Evolutionary conservation across 2,329 filamentous ascomycete species (phyloP), one percentile per base, ranked within the genome.

Genomic region (Aspergillus glaucus): DNA sequence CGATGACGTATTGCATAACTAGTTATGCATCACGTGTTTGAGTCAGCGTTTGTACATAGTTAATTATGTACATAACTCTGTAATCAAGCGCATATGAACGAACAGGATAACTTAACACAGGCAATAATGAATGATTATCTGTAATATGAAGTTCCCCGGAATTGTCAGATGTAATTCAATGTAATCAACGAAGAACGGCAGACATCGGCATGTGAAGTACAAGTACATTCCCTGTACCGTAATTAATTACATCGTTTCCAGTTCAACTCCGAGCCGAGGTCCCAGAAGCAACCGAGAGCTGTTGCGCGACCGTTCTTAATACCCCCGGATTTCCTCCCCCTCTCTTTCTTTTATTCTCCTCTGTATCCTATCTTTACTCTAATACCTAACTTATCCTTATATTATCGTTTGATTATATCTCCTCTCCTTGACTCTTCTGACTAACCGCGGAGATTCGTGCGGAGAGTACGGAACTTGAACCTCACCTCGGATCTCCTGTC

Each of bases 161-260:
- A 30, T 30, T 30, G 22, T 22, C 22, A 22, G 22, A 22, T 22
- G 22, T 22, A 22, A 22, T 22, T 22, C 4, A 5, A 22, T 22
- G 22, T 30, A 30, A 30, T 30, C 12, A 30, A 30, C 7, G 26
- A 10, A 30, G 10, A 4, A 10, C 26, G 26, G 26, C 26, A 24
- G 15, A 6, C 21, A 36, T 61, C 63, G 63, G 64, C 64, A 67
- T 67, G 64, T 67, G 64, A 67, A 62, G 51, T 40, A 21, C 41
- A 67, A 62, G 51, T 40, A 21, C 22, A 22, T 22, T 22, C 22
- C 22, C 10, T 30, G 26, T 30, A 30, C 10, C 10, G 26, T 30
- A 30, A 30, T 30, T 30, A 12, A 30, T 30, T 30, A 30, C 26
- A 30, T 12, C 26, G 26, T 30, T 30, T 30, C 26, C 26, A 30